Conservation (phyloP, 202 grass and related monocot genomes). For the Setaria viridis region DNA sequence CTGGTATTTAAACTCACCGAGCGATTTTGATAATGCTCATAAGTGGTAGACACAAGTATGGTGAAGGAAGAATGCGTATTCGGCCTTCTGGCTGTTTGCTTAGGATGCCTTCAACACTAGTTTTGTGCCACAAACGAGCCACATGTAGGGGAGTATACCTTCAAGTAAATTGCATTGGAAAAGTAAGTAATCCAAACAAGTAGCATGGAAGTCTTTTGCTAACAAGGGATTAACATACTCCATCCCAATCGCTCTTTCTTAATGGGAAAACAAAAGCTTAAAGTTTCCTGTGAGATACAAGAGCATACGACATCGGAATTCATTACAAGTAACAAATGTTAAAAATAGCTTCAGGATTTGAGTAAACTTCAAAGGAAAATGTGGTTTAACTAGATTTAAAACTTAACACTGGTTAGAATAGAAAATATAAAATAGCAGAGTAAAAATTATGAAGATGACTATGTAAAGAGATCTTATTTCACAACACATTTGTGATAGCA, state of each 20-base stretch:
- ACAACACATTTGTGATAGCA: conserved; percentile 12
- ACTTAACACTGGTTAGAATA: not conserved
- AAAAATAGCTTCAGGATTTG: conserved; percentile 9
- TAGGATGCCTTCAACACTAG: conserved; percentile 65
- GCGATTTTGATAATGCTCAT: conserved; percentile 98
- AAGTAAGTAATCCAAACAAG: conserved; percentile 40
- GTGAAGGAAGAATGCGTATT: conserved; percentile 74
- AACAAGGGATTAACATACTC: conserved; percentile 8
- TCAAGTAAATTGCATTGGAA: conserved; percentile 35
- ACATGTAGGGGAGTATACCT: conserved; percentile 91
- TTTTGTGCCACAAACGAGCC: conserved; percentile 96
- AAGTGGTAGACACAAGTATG: conserved; percentile 83
- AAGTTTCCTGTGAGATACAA: not conserved
- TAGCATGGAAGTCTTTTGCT: conserved; percentile 1
- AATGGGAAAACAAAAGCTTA: conserved; percentile 1
- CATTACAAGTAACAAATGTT: not conserved
- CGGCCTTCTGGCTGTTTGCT: conserved; percentile 71
- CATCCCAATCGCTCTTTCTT: not conserved
- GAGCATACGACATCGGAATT: conserved; percentile 8
- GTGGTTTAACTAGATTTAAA: not conserved
- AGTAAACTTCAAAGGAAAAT: conserved; percentile 15
- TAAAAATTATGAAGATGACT: not conserved
- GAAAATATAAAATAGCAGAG: conserved; percentile 7
- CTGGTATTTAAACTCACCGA: conserved; percentile 61
- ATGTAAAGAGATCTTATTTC: conserved; percentile 6